Percentiles rank a stretch among this genome's conserved stretches.
phyloP scores from a whole-genome alignment of 108 stramenopile species.

The Fistulifera solaris region DNA sequence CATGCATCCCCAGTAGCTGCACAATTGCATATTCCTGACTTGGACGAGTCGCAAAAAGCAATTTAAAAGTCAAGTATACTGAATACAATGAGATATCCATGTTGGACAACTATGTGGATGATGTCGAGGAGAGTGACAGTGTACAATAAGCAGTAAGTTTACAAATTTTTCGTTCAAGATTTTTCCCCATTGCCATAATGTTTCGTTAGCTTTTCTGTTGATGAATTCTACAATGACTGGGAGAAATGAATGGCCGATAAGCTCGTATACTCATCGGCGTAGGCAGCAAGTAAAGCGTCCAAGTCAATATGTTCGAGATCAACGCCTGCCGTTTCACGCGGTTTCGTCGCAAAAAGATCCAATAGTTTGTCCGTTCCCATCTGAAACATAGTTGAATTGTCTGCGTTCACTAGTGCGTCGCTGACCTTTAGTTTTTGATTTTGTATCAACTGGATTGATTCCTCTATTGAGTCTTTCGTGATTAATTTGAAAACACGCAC shows the following conservation, averaged over 20 bases:
- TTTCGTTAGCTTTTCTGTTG: no score
- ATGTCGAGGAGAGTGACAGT: no score
- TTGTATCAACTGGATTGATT: constrained; percentile 80
- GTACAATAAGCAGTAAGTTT: no score
- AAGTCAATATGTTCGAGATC: constrained; percentile 3
- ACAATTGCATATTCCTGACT: no score
- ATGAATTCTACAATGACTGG: no score
- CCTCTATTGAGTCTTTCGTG: constrained; percentile 81
- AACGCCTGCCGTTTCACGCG: not conserved
- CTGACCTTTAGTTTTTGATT: constrained; percentile 60
- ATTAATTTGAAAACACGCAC: constrained; percentile 92
- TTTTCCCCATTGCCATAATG: no score
- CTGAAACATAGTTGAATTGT: constrained; percentile 81
- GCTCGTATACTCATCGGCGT: constrained; percentile 28
- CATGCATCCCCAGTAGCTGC: no score
- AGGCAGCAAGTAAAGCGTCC: constrained; percentile 21
- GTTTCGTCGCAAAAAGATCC: constrained; percentile 55
- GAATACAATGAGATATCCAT: no score
- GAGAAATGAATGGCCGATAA: constrained; percentile 22
- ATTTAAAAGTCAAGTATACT: no score
- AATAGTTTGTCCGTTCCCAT: constrained; percentile 83
- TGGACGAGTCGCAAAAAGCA: no score
- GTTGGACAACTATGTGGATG: no score
- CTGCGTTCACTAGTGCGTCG: constrained; percentile 74
- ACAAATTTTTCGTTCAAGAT: no score